Base-by-base conservation (phyloP, 768 basidiomycete species). In the Hydnum rufescens region DNA sequence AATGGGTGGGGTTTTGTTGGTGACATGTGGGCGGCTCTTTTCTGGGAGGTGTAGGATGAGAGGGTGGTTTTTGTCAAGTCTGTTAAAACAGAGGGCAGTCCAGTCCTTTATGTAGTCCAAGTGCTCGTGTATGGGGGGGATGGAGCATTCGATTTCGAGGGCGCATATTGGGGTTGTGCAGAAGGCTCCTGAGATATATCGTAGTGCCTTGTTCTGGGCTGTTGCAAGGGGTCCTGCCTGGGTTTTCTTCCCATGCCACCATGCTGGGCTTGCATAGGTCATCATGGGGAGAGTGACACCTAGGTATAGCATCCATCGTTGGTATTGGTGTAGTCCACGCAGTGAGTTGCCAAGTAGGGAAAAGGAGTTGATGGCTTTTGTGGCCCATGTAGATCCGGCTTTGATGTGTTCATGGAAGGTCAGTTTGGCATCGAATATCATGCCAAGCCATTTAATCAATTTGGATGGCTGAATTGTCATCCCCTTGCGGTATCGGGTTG, bases 271-370 rank as follows among this genome's bases (percentile, higher is more conserved):
- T 0, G 63, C 66, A 54, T 69, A 66, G 4, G 66, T 62, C 32
- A 68, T 58, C 4, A 65, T 60, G 0, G 68, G 65, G 0, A 64
- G 43, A 3, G 68, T 58, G 29, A 62, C 65, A 1, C 60, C 52
- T 0, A 51, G 42, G 59, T 67, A 68, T 1, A 69, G 58, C 3
- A 39, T 58, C 5, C 62, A 39, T 0, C 66, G 34, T 53, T 66
- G 61, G 0, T 26, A 6, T 19, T 65, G 67, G 4, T 59, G 60
- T 0, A 70, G 60, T 0, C 69, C 65, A 1, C 57, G 49, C 5
- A 68, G 58, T 0, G 66, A 68, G 61, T 62, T 62, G 5, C 55
- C 59, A 1, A 69, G 64, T 61, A 69, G 66, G 0, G 54, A 49
- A 0, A 66, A 47, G 1, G 58, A 59, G 6, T 54, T 56, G 1